Conservation (phyloP, 805 yeast genomes). For the Yarrowia bubula region DNA sequence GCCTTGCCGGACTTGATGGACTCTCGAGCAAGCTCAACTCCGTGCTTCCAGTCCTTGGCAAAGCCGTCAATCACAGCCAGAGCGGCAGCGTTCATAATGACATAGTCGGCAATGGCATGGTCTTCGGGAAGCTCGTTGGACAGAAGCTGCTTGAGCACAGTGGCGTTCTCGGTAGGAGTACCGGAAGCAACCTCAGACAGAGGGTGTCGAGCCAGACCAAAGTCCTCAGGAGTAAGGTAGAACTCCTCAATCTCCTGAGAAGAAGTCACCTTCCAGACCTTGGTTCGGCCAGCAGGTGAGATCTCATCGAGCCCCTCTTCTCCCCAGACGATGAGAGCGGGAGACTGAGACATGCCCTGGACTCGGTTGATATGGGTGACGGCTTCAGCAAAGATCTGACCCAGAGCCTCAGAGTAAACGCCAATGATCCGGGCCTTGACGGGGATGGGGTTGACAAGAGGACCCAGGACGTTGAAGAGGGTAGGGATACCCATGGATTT, state of each 20-base stretch:
- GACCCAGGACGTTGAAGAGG: slow-evolving; percentile 91
- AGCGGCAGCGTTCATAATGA: slow-evolving; percentile 85
- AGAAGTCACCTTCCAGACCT: slow-evolving; percentile 69
- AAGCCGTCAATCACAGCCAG: slow-evolving; percentile 74
- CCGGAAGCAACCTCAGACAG: slow-evolving; percentile 72
- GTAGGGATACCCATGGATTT: slow-evolving; percentile 83
- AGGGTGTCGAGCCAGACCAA: slow-evolving; percentile 73
- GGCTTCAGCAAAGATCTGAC: slow-evolving; percentile 80
- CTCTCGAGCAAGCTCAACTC: slow-evolving; percentile 68
- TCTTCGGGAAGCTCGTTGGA: slow-evolving; percentile 44
- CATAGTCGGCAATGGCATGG: slow-evolving; percentile 78
- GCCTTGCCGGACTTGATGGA: slow-evolving; percentile 73
- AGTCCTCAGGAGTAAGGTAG: slow-evolving; percentile 59
- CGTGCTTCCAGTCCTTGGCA: slow-evolving; percentile 68
- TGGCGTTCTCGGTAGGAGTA: slow-evolving; percentile 84
- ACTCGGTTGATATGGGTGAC: slow-evolving; percentile 59
- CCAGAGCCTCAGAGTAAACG: slow-evolving; percentile 76
- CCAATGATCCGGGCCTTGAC: slow-evolving; percentile 80
- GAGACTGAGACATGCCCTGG: slow-evolving; percentile 44
- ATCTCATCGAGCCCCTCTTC: slow-evolving; percentile 89
- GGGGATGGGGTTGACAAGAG: slow-evolving; percentile 88
- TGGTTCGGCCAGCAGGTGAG: slow-evolving; percentile 80
- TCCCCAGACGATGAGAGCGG: slow-evolving; percentile 89
- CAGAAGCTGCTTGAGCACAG: slow-evolving; percentile 49
- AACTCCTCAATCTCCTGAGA: slow-evolving; percentile 38